These are phyloP conservation scores for Pestalotiopsis sp. DNA, from an alignment of 2,329 filamentous ascomycete genomes.

Conservation along the genomic window DNA sequence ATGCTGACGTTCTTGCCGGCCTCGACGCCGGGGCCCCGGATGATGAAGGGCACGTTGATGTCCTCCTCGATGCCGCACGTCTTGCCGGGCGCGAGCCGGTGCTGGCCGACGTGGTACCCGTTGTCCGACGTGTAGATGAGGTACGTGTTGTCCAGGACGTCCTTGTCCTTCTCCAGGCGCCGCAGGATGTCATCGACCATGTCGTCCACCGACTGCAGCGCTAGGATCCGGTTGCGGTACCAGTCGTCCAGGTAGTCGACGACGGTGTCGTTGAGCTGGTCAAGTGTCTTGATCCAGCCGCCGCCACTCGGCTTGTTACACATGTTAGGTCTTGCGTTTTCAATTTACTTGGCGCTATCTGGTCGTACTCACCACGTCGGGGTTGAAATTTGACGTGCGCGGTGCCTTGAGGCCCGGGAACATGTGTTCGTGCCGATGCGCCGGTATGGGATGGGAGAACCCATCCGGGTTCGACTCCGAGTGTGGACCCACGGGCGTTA, in stretches of 20 bases:
- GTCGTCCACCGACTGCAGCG: constrained; percentile 58
- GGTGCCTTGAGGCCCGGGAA: constrained; percentile 65
- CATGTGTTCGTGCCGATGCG: constrained; percentile 62
- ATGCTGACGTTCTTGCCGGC: constrained; percentile 41
- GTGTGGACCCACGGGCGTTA: constrained; percentile 71
- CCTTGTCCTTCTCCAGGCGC: constrained; percentile 44
- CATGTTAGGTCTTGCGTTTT: not conserved
- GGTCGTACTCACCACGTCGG: not conserved
- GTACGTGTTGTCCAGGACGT: constrained; percentile 64
- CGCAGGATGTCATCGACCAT: constrained; percentile 49
- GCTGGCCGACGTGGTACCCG: constrained; percentile 62
- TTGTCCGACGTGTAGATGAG: constrained; percentile 63
- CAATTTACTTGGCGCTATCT: not conserved
- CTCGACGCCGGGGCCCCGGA: constrained; percentile 60
- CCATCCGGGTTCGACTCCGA: constrained; percentile 45
- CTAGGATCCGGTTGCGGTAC: constrained; percentile 50
- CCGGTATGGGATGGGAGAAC: constrained; percentile 57
- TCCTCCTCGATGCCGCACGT: constrained; percentile 61
- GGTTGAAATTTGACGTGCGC: constrained; percentile 66
- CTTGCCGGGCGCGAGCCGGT: constrained; percentile 61
- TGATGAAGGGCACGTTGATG: constrained; percentile 60
- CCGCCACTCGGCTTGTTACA: not conserved
- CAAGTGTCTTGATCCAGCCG: constrained; percentile 36
- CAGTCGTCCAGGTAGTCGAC: constrained; percentile 56
- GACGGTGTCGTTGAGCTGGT: constrained; percentile 45